A percentile compares a stretch with the other conserved stretches of the same genome.
Conservation (phyloP, 192 early-diverging fungal genomes). For the Thoreauomyces humboldtii region DNA sequence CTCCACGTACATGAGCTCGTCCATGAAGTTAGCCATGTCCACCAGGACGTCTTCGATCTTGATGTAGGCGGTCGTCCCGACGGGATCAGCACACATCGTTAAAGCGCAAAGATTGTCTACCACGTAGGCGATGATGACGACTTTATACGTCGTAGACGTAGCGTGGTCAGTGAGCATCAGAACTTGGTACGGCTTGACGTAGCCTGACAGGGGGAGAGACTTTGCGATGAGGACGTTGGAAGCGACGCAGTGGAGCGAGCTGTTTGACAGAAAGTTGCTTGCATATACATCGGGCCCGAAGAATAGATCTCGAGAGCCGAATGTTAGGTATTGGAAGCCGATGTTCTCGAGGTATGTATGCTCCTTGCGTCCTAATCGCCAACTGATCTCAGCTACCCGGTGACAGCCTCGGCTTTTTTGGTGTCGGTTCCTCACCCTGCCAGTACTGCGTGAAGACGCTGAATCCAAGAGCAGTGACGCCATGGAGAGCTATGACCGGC, state of each 20-base stretch:
- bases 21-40: not conserved
- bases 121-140: conserved; percentile 10
- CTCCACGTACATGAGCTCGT: conserved; percentile 10
- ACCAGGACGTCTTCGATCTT: not conserved
- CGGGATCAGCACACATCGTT: conserved; percentile 1
- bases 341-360: not conserved
- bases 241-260: not conserved
- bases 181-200: not conserved
- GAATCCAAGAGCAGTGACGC: conserved; percentile 7
- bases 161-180: not conserved
- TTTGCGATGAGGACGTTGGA: conserved; percentile 16
- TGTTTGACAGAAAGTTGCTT: conserved; percentile 16
- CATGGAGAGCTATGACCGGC: conserved; percentile 7
- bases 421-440: not conserved
- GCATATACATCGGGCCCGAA: conserved; percentile 9
- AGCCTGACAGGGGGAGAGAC: not conserved
- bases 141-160: conserved; percentile 1
- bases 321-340: conserved; percentile 17
- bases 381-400: not conserved
- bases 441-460: conserved; percentile 9
- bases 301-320: conserved; percentile 16
- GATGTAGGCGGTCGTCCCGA: not conserved
- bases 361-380: conserved; percentile 3
- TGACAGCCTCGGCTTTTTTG: not conserved
- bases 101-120: not conserved